Evolutionary conservation across 768 basidiomycete species (phyloP).

Genomic region (Boletus rubroflammeus): DNA sequence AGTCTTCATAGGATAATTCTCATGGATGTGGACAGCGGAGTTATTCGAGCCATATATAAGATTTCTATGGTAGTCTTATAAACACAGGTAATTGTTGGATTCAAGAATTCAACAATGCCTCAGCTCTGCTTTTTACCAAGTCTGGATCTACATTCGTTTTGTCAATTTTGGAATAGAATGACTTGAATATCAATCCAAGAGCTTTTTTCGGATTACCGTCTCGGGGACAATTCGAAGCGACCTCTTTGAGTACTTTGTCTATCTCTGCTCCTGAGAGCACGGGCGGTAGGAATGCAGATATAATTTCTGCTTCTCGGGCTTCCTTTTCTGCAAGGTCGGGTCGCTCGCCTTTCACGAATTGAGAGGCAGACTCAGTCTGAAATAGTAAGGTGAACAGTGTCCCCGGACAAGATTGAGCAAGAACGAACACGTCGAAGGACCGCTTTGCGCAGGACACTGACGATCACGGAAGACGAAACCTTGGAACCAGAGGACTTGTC

Average conservation of each 20-base stretch:
- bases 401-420: background rate
- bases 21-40: background rate
- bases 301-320: conserved; percentile 49
- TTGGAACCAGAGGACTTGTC: conserved; percentile 53
- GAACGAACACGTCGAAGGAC: conserved; percentile 53
- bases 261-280: conserved; percentile 53
- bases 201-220: conserved; percentile 21
- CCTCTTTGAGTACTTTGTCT: conserved; percentile 45
- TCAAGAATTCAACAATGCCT: conserved; percentile 33
- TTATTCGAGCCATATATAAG: background rate
- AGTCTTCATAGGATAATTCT: conserved; percentile 1
- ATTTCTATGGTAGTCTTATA: background rate
- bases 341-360: conserved; percentile 56
- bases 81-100: background rate
- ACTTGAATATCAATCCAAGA: conserved; percentile 54
- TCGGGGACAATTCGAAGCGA: conserved; percentile 30
- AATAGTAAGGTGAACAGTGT: conserved; percentile 7
- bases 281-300: conserved; percentile 58
- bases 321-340: conserved; percentile 65
- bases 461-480: conserved; percentile 46
- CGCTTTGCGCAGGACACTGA: conserved; percentile 56
- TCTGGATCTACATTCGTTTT: conserved; percentile 54
- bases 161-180: conserved; percentile 61
- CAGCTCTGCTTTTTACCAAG: conserved; percentile 52
- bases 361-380: conserved; percentile 57